Conservation (phyloP, 441 rosid genomes). For the Mallotus japonicus region DNA sequence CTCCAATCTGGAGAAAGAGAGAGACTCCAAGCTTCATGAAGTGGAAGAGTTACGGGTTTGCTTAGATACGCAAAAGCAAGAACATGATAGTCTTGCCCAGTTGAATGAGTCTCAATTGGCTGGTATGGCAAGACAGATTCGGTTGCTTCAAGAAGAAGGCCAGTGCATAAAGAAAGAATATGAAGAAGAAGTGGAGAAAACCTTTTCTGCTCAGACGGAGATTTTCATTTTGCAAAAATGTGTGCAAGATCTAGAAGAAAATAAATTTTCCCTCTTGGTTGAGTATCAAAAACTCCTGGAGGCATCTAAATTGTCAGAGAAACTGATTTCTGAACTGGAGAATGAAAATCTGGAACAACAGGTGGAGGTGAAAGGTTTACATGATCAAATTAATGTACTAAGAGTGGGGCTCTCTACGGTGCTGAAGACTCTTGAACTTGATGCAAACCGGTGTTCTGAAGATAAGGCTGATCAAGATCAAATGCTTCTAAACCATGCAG, state of each 20-base stretch:
- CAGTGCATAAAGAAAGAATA: slow-evolving; percentile 50
- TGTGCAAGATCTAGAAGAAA: slow-evolving; percentile 62
- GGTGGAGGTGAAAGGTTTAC: slow-evolving; percentile 49
- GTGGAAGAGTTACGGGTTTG: slow-evolving; percentile 48
- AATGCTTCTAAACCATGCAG: slow-evolving; percentile 37
- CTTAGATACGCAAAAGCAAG: slow-evolving; percentile 51
- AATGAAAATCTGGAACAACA: slow-evolving; percentile 52
- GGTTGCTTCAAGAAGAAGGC: slow-evolving; percentile 53
- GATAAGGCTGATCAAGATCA: slow-evolving; percentile 47
- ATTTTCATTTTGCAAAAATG: slow-evolving; percentile 68
- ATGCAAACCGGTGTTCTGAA: slow-evolving; percentile 34
- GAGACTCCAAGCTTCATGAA: slow-evolving; percentile 47
- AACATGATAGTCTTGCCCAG: slow-evolving; percentile 47
- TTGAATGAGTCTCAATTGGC: slow-evolving; percentile 42
- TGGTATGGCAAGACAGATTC: slow-evolving; percentile 54
- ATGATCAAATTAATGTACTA: slow-evolving; percentile 49
- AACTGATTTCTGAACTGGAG: slow-evolving; percentile 56
- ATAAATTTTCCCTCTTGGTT: slow-evolving; percentile 46
- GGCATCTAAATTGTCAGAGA: slow-evolving; percentile 56
- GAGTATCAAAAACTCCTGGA: slow-evolving; percentile 57
- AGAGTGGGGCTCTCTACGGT: slow-evolving; percentile 55
- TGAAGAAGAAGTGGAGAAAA: slow-evolving; percentile 65
- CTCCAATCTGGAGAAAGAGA: slow-evolving; percentile 55
- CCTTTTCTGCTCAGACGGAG: slow-evolving; percentile 54
- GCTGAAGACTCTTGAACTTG: slow-evolving; percentile 47